Evolutionary conservation across 495 filamentous ascomycete species (phyloP).

Genomic region (Penicilliopsis zonata): DNA sequence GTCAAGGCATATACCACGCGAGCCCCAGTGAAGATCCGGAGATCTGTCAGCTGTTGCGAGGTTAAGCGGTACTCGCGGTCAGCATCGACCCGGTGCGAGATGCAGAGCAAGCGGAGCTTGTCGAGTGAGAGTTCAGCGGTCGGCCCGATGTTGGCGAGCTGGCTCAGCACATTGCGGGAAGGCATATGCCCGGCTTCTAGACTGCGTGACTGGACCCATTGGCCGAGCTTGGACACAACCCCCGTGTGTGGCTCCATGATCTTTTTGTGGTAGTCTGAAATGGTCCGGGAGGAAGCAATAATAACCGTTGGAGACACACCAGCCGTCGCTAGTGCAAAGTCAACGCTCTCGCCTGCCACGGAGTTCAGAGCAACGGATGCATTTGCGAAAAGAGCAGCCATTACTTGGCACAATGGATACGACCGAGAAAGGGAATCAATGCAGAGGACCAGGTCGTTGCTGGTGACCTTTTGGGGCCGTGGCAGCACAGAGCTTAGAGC

Average conservation of each 20-base stretch:
- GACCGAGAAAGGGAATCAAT: conserved; percentile 69
- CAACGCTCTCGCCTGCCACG: conserved; percentile 56
- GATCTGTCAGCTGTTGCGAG: conserved; percentile 57
- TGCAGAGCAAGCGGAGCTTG: conserved; percentile 49
- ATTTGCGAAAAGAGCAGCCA: conserved; percentile 74
- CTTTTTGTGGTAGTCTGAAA: conserved; percentile 51
- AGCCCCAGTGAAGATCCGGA: conserved; percentile 68
- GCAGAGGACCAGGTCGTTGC: conserved; percentile 76
- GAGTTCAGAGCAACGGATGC: conserved; percentile 82
- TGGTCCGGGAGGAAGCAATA: conserved; percentile 63
- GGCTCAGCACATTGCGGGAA: conserved; percentile 28
- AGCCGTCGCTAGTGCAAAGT: conserved; percentile 59
- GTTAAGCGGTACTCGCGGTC: conserved; percentile 35
- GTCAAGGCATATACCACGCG: conserved; percentile 80
- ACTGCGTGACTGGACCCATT: conserved; percentile 56
- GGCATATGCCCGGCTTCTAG: conserved; percentile 60
- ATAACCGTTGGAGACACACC: conserved; percentile 73
- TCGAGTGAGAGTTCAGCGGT: conserved; percentile 51
- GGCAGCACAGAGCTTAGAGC: conserved; percentile 68
- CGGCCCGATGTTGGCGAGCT: conserved; percentile 43
- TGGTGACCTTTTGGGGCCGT: conserved; percentile 53
- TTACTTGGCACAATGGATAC: conserved; percentile 67
- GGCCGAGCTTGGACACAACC: conserved; percentile 42
- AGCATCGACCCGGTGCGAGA: conserved; percentile 26
- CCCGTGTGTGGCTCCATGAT: conserved; percentile 38